Evolutionary conservation across 176 grass and related monocot species (phyloP).

Genomic region (Dendrocalamus sinicus): DNA sequence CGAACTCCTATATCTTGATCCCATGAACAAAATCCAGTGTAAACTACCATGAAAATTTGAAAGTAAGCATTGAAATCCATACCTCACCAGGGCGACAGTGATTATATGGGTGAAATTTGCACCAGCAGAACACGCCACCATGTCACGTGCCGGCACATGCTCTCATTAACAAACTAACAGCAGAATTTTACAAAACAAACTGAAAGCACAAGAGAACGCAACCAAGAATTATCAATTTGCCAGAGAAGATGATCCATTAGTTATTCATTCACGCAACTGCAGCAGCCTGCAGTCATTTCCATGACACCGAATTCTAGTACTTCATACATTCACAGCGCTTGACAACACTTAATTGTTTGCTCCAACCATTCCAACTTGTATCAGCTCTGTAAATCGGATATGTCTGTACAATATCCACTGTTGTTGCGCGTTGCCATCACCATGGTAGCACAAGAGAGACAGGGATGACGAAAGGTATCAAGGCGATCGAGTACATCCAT

Average conservation of each 20-base stretch:
- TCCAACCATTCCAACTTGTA: not conserved
- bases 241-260: not conserved
- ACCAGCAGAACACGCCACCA: slow-evolving; percentile 81
- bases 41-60: not conserved
- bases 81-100: slow-evolving; percentile 84
- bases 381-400: too few species aligned
- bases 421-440: not conserved
- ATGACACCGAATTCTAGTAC: not conserved
- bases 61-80: slow-evolving; percentile 26
- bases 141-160: slow-evolving; percentile 50
- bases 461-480: slow-evolving; percentile 4
- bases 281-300: not conserved
- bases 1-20: not conserved
- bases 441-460: not conserved
- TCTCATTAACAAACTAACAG: slow-evolving; percentile 10
- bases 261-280: not conserved
- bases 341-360: not conserved
- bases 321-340: not conserved
- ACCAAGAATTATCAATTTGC: not conserved
- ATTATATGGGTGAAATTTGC: slow-evolving; percentile 66
- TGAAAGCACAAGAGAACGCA: not conserved
- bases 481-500: not conserved
- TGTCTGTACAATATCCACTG: not conserved
- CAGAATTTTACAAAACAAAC: not conserved
- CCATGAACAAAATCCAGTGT: not conserved